A percentile compares a stretch with the other conserved stretches of the same genome.
Conservation (phyloP, 1,284 basidiomycete genomes). For the Ganoderma meredithae region DNA sequence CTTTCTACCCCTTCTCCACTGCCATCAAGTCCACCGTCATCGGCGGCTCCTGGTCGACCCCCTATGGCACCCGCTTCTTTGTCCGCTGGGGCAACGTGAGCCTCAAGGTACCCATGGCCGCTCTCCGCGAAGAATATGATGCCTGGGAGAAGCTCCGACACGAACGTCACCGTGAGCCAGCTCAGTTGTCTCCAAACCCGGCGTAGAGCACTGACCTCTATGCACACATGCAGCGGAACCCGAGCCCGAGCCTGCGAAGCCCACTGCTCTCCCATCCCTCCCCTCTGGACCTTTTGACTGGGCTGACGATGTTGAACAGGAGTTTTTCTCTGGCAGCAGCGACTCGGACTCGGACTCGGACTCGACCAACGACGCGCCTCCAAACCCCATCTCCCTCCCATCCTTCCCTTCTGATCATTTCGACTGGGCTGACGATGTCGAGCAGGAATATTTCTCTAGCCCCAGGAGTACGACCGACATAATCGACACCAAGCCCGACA, state of each 20-base stretch:
- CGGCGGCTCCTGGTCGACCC: constrained; percentile 12
- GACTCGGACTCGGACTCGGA: too few relatives aligned
- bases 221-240: neutral
- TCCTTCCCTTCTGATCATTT: neutral
- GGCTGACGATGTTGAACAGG: constrained; percentile 7
- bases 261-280: neutral
- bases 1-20: neutral
- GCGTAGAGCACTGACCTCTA: neutral
- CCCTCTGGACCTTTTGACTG: constrained; percentile 6
- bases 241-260: neutral
- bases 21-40: neutral
- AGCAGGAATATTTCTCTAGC: neutral
- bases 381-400: neutral
- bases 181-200: too few relatives aligned
- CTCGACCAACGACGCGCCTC: neutral
- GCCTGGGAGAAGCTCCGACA: constrained; percentile 4
- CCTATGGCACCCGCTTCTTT: constrained; percentile 12
- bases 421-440: constrained; percentile 8
- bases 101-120: constrained; percentile 10
- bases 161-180: neutral
- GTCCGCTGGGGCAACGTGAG: neutral
- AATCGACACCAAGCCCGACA: neutral
- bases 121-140: neutral
- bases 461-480: neutral
- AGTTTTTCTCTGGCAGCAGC: neutral